Percentiles rank a stretch among this genome's conserved stretches.
Evolutionary conservation across 2,329 filamentous ascomycete species (phyloP).

Genomic region (Blastomyces emzantsi): DNA sequence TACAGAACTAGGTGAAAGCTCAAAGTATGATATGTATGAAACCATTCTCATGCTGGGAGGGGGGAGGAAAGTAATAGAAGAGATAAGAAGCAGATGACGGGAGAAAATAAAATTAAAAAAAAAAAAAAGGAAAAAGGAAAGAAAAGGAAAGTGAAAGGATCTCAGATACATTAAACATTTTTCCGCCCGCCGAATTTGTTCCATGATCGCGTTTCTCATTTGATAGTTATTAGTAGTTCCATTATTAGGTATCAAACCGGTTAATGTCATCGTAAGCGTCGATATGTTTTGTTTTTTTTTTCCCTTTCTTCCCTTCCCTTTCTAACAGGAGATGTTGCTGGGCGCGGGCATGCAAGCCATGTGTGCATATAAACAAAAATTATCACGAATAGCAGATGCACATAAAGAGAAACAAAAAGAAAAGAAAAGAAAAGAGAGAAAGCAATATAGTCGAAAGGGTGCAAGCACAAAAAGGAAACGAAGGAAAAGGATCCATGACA

Average conservation of each 20-base stretch:
- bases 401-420: neutral
- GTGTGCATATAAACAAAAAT: neutral
- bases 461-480: neutral
- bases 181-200: neutral
- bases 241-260: neutral
- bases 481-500: neutral
- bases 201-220: constrained; percentile 2
- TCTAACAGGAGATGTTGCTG: neutral
- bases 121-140: constrained; percentile 1
- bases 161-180: neutral
- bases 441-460: neutral
- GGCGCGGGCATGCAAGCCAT: neutral
- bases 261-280: neutral
- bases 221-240: neutral
- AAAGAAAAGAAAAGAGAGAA: neutral
- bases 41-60: neutral
- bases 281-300: neutral
- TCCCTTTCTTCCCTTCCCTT: neutral
- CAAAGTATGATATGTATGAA: neutral
- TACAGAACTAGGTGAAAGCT: neutral
- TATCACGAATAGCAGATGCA: neutral
- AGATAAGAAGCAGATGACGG: neutral
- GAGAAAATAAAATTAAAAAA: neutral
- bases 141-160: neutral
- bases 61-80: neutral